Conservation (phyloP, 2,329 filamentous ascomycete species). For the Fusarium verticillioides region DNA sequence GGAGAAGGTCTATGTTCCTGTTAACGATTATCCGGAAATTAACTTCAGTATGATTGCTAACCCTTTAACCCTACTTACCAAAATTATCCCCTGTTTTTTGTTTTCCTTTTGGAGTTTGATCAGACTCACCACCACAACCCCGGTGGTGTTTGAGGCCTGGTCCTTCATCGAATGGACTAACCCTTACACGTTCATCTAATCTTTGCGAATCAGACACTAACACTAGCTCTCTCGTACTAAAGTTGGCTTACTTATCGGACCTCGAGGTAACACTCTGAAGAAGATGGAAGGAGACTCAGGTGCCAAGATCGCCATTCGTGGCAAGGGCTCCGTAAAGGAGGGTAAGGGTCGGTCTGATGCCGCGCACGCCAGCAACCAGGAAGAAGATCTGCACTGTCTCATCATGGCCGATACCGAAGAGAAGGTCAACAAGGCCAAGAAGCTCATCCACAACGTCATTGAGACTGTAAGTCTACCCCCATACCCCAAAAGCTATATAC, state of each 20-base stretch:
- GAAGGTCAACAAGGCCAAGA: constrained; percentile 99
- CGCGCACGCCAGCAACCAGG: constrained; percentile 99
- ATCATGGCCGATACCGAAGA: constrained; percentile 99
- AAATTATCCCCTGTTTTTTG: constrained; percentile 51
- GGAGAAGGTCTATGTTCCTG: constrained; percentile 99
- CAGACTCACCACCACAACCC: constrained; percentile 51
- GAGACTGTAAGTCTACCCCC: constrained; percentile 79
- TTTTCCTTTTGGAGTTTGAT: constrained; percentile 58
- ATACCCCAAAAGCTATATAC: background rate
- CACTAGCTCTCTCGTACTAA: constrained; percentile 87
- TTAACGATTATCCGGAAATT: constrained; percentile 99
- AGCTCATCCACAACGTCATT: constrained; percentile 97
- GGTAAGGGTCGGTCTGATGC: constrained; percentile 99
- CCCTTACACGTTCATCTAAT: constrained; percentile 49
- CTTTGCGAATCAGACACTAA: constrained; percentile 74
- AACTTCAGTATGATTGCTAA: constrained; percentile 99
- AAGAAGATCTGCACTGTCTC: constrained; percentile 97
- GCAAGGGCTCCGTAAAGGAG: constrained; percentile 99
- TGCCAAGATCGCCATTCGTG: constrained; percentile 98
- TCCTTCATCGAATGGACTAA: constrained; percentile 50
- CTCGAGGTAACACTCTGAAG: constrained; percentile 99
- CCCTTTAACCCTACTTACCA: constrained; percentile 83
- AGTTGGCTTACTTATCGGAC: constrained; percentile 99
- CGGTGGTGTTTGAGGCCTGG: constrained; percentile 48
- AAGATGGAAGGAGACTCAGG: constrained; percentile 99